Percentiles rank a stretch among this genome's conserved stretches.
Evolutionary conservation across 2,329 filamentous ascomycete species (phyloP).

Genomic region (Dactylonectria estremocensis): DNA sequence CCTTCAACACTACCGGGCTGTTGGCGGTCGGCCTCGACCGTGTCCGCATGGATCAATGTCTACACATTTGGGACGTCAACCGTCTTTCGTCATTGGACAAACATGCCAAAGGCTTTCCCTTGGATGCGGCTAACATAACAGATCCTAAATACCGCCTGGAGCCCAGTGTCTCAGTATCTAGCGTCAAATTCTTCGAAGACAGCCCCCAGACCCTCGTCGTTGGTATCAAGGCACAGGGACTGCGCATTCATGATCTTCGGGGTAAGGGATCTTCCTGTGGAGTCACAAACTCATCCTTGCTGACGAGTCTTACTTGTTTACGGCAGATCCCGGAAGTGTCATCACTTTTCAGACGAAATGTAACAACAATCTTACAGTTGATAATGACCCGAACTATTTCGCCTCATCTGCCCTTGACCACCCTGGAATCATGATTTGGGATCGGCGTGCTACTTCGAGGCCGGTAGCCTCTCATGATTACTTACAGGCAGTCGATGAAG

Average conservation of each 20-base stretch:
- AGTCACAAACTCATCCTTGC: neutral
- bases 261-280: constrained; percentile 61
- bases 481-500: constrained; percentile 71
- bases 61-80: constrained; percentile 87
- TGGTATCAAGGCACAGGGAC: constrained; percentile 81
- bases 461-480: constrained; percentile 69
- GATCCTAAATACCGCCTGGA: constrained; percentile 74
- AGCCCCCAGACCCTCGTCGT: constrained; percentile 82
- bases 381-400: constrained; percentile 89
- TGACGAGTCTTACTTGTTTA: neutral
- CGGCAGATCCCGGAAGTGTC: constrained; percentile 63
- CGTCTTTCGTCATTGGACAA: constrained; percentile 68
- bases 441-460: constrained; percentile 75
- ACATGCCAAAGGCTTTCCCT: constrained; percentile 65
- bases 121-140: constrained; percentile 64
- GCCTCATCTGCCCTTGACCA: constrained; percentile 84
- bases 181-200: constrained; percentile 85
- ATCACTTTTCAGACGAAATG: constrained; percentile 76
- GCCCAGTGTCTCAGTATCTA: constrained; percentile 82
- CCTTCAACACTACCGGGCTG: constrained; percentile 80
- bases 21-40: constrained; percentile 86
- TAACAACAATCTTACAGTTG: constrained; percentile 82
- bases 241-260: constrained; percentile 84
- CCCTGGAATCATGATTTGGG: constrained; percentile 83
- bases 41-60: constrained; percentile 84